A percentile compares a stretch with the other conserved stretches of the same genome.
Conservation (phyloP, 2,329 filamentous ascomycete genomes). For the Lachnellula arida region DNA sequence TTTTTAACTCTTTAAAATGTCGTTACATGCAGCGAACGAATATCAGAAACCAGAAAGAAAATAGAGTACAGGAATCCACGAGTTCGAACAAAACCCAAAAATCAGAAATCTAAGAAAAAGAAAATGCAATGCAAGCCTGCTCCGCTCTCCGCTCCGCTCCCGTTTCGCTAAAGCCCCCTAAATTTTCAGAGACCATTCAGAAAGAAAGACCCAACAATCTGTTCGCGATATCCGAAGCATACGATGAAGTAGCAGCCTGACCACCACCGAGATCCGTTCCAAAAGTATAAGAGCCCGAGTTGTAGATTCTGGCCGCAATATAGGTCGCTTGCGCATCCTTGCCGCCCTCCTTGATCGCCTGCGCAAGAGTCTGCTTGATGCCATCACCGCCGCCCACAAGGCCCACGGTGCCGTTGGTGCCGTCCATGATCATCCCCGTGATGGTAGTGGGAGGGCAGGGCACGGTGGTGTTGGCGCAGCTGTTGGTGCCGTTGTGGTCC, state of each 20-base stretch:
- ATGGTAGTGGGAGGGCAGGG: constrained; percentile 9
- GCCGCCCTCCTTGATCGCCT: constrained; percentile 15
- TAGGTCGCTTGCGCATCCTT: constrained; percentile 27
- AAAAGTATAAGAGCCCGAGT: constrained; percentile 36
- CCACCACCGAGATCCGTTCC: constrained; percentile 17
- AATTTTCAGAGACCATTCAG: not conserved
- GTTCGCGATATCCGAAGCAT: constrained; percentile 15
- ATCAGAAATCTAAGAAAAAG: too few species aligned
- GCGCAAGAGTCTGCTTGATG: constrained; percentile 31
- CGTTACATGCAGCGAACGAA: too few species aligned
- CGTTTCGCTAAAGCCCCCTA: too few species aligned
- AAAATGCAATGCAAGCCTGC: too few species aligned
- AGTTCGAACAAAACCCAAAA: too few species aligned
- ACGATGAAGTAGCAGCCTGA: constrained; percentile 12
- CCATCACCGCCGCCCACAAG: constrained; percentile 27
- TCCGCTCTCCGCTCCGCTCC: too few species aligned
- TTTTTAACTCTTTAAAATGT: too few species aligned
- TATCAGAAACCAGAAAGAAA: too few species aligned
- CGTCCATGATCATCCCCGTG: constrained; percentile 35
- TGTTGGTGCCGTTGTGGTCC: constrained; percentile 6
- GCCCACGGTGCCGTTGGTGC: constrained; percentile 30
- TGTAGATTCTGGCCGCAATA: constrained; percentile 37
- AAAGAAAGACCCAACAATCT: not conserved
- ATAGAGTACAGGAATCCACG: too few species aligned
- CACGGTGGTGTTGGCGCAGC: not conserved